Evolutionary conservation across 2,329 filamentous ascomycete genomes (phyloP), one percentile per base, ranked within the genome.

Genomic region (Arthrocladium fulminans): DNA sequence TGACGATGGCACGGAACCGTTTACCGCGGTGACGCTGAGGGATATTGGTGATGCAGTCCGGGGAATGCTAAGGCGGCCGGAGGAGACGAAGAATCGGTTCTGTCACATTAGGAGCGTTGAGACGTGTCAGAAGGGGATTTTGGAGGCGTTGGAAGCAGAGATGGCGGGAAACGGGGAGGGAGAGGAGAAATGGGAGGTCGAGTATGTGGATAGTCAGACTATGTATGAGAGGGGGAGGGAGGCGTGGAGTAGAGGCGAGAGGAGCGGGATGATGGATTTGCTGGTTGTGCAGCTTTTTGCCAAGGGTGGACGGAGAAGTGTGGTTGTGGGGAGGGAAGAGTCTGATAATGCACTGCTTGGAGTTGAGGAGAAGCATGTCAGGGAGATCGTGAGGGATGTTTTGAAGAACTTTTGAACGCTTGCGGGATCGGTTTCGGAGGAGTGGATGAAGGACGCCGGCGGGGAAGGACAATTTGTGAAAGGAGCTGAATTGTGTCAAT

Each of bases 21-120:
- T 45, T n/a, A 35, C n/a, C 15, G 43, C 43, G 7, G 32, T 37
- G 3, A 37, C 24, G 2, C 3, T 45, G 29, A 13, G 12, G 13
- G 43, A 45, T 45, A 45, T 45, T 23, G 43, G 43, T 3, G 15
- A 9, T 19, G 43, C 43, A 7, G 43, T 45, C n/a, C 30, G 43
- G 12, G 43, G 43, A 2, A 45, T 45, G 6, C 24, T 45, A 30
- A 35, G 43, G 8, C 3, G 17, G 17, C 29, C 43, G 17, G 15
- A 45, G 9, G 29, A 22, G 29, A 45, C 43, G 29, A 45, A 23
- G 17, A 45, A 45, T 25, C 13, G 43, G 3, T 22, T 20, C 3
- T 45, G 29, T 20, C 43, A 45, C 37, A 25, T 45, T 12, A 35
- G 43, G 20, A 35, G 27, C 25, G 29, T 37, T 2, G 43, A 45